phyloP scores from a whole-genome alignment of 768 basidiomycete genomes.

The Tubosaeta sp. region DNA sequence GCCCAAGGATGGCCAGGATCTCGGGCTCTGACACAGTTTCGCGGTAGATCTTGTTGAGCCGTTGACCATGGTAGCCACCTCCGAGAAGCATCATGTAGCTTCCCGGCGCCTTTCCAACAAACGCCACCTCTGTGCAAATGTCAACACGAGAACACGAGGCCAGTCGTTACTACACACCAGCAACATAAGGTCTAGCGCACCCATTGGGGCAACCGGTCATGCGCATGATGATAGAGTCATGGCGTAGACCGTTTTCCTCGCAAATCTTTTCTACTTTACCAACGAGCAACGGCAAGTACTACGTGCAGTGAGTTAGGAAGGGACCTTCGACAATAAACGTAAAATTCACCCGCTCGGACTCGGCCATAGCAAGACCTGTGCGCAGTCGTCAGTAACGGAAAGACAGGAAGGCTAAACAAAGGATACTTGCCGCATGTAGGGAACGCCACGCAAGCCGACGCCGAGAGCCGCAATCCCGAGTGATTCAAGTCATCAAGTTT shows the following conservation, averaged over 20 bases:
- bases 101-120: conserved; percentile 94
- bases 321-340: not conserved
- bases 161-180: conserved; percentile 44
- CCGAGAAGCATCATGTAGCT: conserved; percentile 93
- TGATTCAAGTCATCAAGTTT: conserved; percentile 84
- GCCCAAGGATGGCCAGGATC: conserved; percentile 81
- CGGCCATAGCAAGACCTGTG: conserved; percentile 70
- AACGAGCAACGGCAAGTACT: conserved; percentile 90
- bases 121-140: conserved; percentile 71
- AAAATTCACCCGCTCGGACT: conserved; percentile 60
- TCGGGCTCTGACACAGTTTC: conserved; percentile 89
- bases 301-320: conserved; percentile 34
- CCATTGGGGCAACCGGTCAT: conserved; percentile 98
- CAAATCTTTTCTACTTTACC: conserved; percentile 94
- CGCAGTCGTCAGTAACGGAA: not conserved
- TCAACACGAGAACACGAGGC: not conserved
- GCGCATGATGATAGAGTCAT: conserved; percentile 96
- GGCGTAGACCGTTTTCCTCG: conserved; percentile 87
- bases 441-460: conserved; percentile 96
- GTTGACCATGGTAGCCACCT: conserved; percentile 91
- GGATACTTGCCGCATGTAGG: conserved; percentile 73
- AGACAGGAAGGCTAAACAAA: not conserved
- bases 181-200: conserved; percentile 90
- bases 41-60: conserved; percentile 94
- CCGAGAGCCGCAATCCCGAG: conserved; percentile 77